Evolutionary conservation across 2,329 filamentous ascomycete genomes (phyloP).

Genomic region (Calonectria multiphialidica): DNA sequence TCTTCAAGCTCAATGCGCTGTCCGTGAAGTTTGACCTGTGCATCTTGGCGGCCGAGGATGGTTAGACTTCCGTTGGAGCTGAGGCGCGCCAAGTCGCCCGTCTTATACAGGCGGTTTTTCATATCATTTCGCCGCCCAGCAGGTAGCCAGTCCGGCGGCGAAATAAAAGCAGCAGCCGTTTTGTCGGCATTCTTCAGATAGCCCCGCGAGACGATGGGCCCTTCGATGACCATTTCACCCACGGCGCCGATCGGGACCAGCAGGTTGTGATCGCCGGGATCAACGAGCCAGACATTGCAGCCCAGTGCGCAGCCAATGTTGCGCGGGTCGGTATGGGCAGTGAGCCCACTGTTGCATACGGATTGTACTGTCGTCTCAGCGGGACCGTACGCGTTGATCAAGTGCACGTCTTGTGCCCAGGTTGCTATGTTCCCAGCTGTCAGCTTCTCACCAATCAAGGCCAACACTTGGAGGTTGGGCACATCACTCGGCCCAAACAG

Average conservation of each 20-base stretch:
- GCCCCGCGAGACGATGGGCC: constrained; percentile 34
- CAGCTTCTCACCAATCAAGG: too few relatives aligned
- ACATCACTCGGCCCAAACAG: constrained; percentile 27
- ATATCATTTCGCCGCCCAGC: too few relatives aligned
- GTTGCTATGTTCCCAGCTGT: too few relatives aligned
- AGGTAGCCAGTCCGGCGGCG: constrained; percentile 3
- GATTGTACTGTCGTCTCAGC: too few relatives aligned
- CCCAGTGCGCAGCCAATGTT: constrained; percentile 34
- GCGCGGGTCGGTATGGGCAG: constrained; percentile 25
- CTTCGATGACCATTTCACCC: constrained; percentile 33
- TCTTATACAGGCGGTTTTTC: constrained; percentile 53
- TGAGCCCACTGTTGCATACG: constrained; percentile 3
- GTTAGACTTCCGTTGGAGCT: constrained; percentile 55
- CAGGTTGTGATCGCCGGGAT: constrained; percentile 5
- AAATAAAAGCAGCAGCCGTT: constrained; percentile 26
- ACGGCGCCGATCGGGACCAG: constrained; percentile 26
- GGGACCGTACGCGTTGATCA: too few relatives aligned
- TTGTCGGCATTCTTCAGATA: constrained; percentile 33
- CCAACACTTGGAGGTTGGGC: constrained; percentile 18
- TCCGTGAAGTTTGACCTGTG: constrained; percentile 70
- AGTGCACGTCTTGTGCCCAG: too few relatives aligned
- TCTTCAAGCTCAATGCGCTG: constrained; percentile 64
- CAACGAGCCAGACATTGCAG: constrained; percentile 30
- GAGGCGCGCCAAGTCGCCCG: constrained; percentile 61
- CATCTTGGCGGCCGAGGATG: constrained; percentile 66